Base-by-base conservation (phyloP, 805 yeast species). In the Monosporozyma aerobia region DNA sequence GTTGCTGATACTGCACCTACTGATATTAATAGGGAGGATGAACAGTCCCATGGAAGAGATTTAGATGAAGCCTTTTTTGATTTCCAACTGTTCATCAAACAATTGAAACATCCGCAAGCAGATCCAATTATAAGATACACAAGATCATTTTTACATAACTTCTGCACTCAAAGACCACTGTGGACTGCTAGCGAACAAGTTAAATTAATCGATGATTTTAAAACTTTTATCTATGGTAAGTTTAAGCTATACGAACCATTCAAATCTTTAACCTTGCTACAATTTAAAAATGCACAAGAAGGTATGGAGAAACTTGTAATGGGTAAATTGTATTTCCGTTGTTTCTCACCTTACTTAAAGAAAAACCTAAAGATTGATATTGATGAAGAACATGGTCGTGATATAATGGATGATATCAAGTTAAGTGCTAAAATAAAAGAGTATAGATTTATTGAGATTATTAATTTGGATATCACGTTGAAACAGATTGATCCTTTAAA, bases 251-350 rank as follows among this genome's bases (percentile, higher is more conserved):
- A 74, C 60, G 85, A 85, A 56, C 97, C 97, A 1, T 92, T 94
- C 66, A 76, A 80, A 23, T 71, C 79, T 2, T 76, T 88, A 73
- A 81, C 80, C 16, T 78, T 75, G 2, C 73, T 74, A 22, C 82
- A 78, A 51, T 70, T 87, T 49, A 81, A 76, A 40, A 89, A 90
- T 63, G 83, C 95, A 2, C 73, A 83, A 58, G 97, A 90, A 60
- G 99, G 99, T 0, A 75, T 94, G 60, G 99, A 94, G 68, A 94
- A 94, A 67, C 75, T 94, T 44, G 76, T 95, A 9, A 88, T 90
- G 95, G 90, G 92, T 52, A 76, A 96, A 57, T 69, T 95, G 2
- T 90, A 89, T 65, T 74, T 75, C 1, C 80, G 78, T 51, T 85
- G 92, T 32, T 95, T 86, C 63, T 82, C 97, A 0, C 97, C 98